A percentile compares a stretch with the other conserved stretches of the same genome.
phyloP scores from a whole-genome alignment of 2,329 filamentous ascomycete species.

The Paecilomyces sp. region DNA sequence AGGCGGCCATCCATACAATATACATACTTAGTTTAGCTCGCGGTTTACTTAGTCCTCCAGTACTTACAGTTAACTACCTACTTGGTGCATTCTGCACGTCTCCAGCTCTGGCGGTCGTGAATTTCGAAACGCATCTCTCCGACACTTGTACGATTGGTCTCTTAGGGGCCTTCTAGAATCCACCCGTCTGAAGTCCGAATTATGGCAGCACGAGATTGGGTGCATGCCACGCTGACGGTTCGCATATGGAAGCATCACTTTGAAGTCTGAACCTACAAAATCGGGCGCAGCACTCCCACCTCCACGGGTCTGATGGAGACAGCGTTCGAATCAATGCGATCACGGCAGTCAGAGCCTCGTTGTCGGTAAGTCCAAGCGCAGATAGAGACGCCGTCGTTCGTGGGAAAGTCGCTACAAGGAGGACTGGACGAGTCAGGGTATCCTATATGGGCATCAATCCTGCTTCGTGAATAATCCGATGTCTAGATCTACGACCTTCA shows the following conservation, averaged over 20 bases:
- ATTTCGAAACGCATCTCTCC: not conserved
- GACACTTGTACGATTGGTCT: not conserved
- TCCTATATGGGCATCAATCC: not conserved
- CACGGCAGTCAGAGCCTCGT: not conserved
- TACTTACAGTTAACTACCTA: not conserved
- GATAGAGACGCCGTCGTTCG: not conserved
- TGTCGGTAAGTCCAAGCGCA: not conserved
- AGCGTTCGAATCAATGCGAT: not conserved
- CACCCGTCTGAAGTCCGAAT: not conserved
- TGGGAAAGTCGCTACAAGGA: not conserved
- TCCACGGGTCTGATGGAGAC: not conserved
- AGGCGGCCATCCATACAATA: not conserved
- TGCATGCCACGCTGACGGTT: slow-evolving; percentile 6
- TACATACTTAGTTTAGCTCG: not conserved
- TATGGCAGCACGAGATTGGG: slow-evolving; percentile 7
- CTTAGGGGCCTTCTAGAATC: not conserved
- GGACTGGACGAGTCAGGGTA: not conserved
- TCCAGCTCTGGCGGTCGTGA: not conserved
- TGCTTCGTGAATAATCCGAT: not conserved
- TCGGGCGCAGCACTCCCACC: not conserved
- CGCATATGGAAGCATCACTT: slow-evolving; percentile 16
- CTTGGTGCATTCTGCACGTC: not conserved
- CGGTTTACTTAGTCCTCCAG: not conserved
- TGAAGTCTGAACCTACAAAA: slow-evolving; percentile 5
- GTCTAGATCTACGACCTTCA: not conserved